Base-by-base conservation (phyloP, 179 eudicot genomes). In the Drosera spatulata region DNA sequence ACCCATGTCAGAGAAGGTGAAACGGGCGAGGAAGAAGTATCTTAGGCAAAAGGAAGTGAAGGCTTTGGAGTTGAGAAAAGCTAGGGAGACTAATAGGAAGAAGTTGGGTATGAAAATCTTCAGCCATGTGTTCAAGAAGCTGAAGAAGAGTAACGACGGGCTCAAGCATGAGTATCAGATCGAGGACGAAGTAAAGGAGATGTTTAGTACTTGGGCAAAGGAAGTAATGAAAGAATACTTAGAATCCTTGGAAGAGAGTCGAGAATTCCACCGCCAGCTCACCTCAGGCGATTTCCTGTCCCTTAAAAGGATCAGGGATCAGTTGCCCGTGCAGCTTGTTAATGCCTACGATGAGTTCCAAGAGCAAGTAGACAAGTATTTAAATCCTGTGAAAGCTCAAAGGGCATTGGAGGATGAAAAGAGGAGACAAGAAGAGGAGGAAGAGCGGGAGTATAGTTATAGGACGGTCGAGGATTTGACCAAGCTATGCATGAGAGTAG, bases 321-420 rank as follows among this genome's bases (percentile, higher is more conserved):
- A 82, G 59, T 61, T 93, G 57, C 99, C 96, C 0, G 60, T 10
- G 4, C 90, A 86, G 62, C 90, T 93, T 58, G 85, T 93, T n/a
- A 85, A 83, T 59, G 71, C 99, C 10, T 86, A 93, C 70, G 99
- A 93, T 60, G 72, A 86, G 68, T 83, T 93, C 65, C 95, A 83
- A 71, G 77, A 68, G 47, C 90, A 93, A 79, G 94, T 93, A 38
- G 79, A 86, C 55, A 78, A 65, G 56, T 74, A 89, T 71, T 67
- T 93, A 73, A 85, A 78, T 61, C 95, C 97, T 3, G 66, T 63
- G 22, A 82, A 80, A 69, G 79, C 80, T n/a, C 76, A 66, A 46
- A 85, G 68, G 53, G 85, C 70, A 2, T 66, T 93, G 52, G 91
- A 79, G 67, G 86, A 81, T 43, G 78, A 77, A 55, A 72, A 73